Evolutionary conservation across 805 yeast species (phyloP), one percentile per base, ranked within the genome.

Genomic region (Candida methanosorbosa): DNA sequence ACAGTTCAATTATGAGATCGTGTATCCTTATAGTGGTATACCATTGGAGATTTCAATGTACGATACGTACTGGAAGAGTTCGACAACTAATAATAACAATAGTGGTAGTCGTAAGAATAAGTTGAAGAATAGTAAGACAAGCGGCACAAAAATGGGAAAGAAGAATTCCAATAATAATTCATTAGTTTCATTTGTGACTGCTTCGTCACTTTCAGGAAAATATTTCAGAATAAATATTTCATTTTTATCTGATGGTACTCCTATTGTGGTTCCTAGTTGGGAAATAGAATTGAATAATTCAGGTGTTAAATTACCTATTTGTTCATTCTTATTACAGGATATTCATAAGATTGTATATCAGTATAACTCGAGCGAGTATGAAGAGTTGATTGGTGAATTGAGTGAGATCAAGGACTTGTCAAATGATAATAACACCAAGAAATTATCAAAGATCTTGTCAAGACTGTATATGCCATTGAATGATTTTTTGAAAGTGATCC

Each of bases 51-150:
- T 94, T 29, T 79, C 94, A 9, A 85, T 86, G 61, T 87, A 83
- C 53, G 97, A 88, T 50, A 90, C 97, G 0, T 90, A 90, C 59
- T 90, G 98, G 98, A 92, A 88, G 57, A 80, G 95, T 1, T 83
- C 96, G 0, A 72, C 80, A 30, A 74, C 53, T 8, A 47, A 52
- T 1, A 50, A 44, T 8, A 41, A 38, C 4, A 26, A 32, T n/a
- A 30, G 38, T 27, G 11, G 29, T 35, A 25, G 27, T 47, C 34
- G 36, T 31, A 32, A 35, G 30, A 29, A 12, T 36, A 17, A 33
- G 42, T 15, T 35, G 45, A 21, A 64, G 77, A 29, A 28, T 30
- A 4, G 35, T 14, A 13, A 19, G n/a, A 18, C 22, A 6, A n/a
- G n/a, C n/a, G n/a, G n/a, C n/a, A n/a, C n/a, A n/a, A n/a, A n/a